Percentiles rank a stretch among this genome's conserved stretches.
Conservation (phyloP, 1,139 yeast species). For the Suhomyces maxii region DNA sequence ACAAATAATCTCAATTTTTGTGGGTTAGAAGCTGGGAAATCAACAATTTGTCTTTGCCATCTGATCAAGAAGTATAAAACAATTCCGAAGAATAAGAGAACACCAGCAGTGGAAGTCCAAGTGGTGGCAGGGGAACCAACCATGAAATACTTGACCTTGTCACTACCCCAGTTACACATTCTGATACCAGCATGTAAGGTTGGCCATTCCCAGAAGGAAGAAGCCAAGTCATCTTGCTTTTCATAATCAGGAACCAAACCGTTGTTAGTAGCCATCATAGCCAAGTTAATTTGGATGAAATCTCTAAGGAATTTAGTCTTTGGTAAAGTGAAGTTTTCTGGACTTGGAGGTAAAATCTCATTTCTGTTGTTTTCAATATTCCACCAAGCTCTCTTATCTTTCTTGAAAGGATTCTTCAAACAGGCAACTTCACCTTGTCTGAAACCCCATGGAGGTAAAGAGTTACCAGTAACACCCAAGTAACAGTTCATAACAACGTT, state of each 20-base stretch:
- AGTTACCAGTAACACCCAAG: constrained; percentile 76
- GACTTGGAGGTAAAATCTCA: constrained; percentile 69
- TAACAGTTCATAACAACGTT: constrained; percentile 75
- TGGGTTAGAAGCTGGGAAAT: constrained; percentile 49
- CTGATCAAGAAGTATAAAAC: constrained; percentile 64
- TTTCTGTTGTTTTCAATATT: constrained; percentile 86
- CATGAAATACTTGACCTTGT: constrained; percentile 77
- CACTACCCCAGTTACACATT: constrained; percentile 92
- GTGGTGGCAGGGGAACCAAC: constrained; percentile 94
- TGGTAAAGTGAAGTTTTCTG: constrained; percentile 74
- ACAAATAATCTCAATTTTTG: constrained; percentile 36
- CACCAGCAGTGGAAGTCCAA: constrained; percentile 82
- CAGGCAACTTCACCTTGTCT: constrained; percentile 97
- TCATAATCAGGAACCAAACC: constrained; percentile 92
- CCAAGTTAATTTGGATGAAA: constrained; percentile 88
- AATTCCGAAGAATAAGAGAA: constrained; percentile 58
- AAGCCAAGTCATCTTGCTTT: constrained; percentile 87
- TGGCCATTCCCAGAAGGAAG: constrained; percentile 99
- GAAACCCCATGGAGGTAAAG: constrained; percentile 97
- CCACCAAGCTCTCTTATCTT: constrained; percentile 99
- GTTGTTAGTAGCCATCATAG: constrained; percentile 99
- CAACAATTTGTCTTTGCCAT: constrained; percentile 91
- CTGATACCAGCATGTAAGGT: constrained; percentile 87
- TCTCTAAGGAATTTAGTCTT: constrained; percentile 83
- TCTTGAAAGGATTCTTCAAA: constrained; percentile 66